phyloP scores from a whole-genome alignment of 179 eudicot genomes.

The Vitellaria paradoxa region DNA sequence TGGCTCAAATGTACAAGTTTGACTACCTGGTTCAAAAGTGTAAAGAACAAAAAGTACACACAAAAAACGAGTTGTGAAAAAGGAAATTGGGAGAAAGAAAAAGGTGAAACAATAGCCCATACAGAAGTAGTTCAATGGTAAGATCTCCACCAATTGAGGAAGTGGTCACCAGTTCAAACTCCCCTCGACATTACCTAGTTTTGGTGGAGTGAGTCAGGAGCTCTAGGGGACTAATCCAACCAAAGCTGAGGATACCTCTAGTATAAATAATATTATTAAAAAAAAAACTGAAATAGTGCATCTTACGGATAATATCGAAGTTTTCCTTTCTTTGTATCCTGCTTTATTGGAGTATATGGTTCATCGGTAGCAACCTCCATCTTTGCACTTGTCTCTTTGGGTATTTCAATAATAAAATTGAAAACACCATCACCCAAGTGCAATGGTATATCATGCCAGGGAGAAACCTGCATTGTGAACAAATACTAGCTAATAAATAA shows the following conservation, averaged over 20 bases:
- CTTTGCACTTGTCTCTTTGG: slow-evolving; percentile 95
- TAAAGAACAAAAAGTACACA: not conserved
- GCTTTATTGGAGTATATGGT: slow-evolving; percentile 83
- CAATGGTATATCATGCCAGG: slow-evolving; percentile 97
- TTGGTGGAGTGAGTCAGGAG: too few species aligned
- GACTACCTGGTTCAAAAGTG: not conserved
- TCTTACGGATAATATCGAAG: slow-evolving; percentile 96
- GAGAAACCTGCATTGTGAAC: slow-evolving; percentile 65
- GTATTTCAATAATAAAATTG: slow-evolving; percentile 90
- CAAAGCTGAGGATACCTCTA: too few species aligned
- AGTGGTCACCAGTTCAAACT: too few species aligned
- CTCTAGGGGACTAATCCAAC: too few species aligned
- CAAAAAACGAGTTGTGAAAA: not conserved
- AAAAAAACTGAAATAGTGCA: not conserved
- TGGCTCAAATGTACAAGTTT: too few species aligned
- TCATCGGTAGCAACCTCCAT: slow-evolving; percentile 99
- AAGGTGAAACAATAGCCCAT: not conserved
- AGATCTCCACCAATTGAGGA: too few species aligned
- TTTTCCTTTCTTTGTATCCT: slow-evolving; percentile 96
- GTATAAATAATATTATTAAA: too few species aligned
- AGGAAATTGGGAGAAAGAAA: not conserved
- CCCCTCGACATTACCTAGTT: too few species aligned
- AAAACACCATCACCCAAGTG: slow-evolving; percentile 83
- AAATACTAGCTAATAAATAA: slow-evolving; percentile 3
- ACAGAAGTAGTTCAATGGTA: too few species aligned